Conservation (phyloP, 2,329 filamentous ascomycete genomes). For the Colletotrichum simmondsii region DNA sequence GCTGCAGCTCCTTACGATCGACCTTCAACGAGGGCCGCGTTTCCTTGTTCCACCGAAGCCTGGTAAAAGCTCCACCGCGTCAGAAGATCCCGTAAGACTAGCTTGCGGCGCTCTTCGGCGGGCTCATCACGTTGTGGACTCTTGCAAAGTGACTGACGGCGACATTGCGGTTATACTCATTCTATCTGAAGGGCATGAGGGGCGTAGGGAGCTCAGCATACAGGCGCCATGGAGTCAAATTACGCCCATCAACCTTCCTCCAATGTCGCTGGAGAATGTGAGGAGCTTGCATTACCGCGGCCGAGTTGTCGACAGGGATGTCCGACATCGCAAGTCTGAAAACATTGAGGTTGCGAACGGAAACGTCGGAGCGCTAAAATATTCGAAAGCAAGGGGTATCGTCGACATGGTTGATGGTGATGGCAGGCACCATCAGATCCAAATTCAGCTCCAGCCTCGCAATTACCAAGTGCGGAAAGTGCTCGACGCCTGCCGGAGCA, state of each 20-base stretch:
- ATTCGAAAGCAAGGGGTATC: conserved; percentile 68
- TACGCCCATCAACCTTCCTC: conserved; percentile 73
- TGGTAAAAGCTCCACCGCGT: conserved; percentile 38
- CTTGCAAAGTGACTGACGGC: conserved; percentile 76
- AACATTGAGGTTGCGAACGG: conserved; percentile 58
- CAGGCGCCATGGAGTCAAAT: conserved; percentile 81
- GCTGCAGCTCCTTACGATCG: conserved; percentile 74
- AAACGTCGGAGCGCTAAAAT: conserved; percentile 64
- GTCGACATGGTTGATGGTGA: conserved; percentile 75
- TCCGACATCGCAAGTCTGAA: conserved; percentile 55
- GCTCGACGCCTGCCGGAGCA: conserved; percentile 71
- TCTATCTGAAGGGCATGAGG: conserved; percentile 72
- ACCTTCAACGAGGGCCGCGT: conserved; percentile 46
- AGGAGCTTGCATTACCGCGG: conserved; percentile 68
- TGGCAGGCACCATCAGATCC: conserved; percentile 72
- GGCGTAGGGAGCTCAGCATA: conserved; percentile 74
- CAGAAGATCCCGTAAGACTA: conserved; percentile 52
- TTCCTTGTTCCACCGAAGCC: conserved; percentile 36
- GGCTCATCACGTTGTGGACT: conserved; percentile 77
- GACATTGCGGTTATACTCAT: conserved; percentile 76
- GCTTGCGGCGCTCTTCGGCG: conserved; percentile 63
- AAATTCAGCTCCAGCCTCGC: conserved; percentile 73
- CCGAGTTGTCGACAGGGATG: conserved; percentile 63
- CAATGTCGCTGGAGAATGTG: conserved; percentile 68
- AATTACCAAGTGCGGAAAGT: conserved; percentile 71